phyloP scores from a whole-genome alignment of 176 grass and related monocot species.

The Calamus simplicifolius region DNA sequence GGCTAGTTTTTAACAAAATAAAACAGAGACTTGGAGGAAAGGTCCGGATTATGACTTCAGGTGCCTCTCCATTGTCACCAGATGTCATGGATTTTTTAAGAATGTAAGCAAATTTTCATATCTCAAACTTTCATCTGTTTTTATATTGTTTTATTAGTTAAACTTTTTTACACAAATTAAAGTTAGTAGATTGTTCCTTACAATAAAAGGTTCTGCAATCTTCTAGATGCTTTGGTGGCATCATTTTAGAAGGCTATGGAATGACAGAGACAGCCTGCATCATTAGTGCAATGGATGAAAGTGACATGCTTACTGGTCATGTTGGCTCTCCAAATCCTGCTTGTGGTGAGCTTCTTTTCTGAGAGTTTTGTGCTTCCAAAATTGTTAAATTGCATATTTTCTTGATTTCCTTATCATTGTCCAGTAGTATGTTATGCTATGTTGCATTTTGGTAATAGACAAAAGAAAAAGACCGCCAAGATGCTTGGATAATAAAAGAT shows the following conservation, averaged over 20 bases:
- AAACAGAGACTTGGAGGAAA: conserved; percentile 82
- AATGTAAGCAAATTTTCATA: conserved; percentile 56
- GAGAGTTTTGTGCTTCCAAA: too few relatives aligned
- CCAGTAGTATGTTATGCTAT: too few relatives aligned
- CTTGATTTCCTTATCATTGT: too few relatives aligned
- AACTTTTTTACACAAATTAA: too few relatives aligned
- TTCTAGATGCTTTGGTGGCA: conserved; percentile 74
- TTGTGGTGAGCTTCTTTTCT: conserved; percentile 48
- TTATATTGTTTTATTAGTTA: too few relatives aligned
- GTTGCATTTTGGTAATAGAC: too few relatives aligned
- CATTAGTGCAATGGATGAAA: conserved; percentile 55
- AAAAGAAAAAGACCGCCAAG: too few relatives aligned
- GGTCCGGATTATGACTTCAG: conserved; percentile 76
- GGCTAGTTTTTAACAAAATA: conserved; percentile 97
- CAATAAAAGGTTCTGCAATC: background rate
- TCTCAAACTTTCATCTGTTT: background rate
- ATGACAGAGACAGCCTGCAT: conserved; percentile 99
- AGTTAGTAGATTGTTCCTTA: too few relatives aligned
- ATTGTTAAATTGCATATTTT: too few relatives aligned
- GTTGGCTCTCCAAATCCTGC: conserved; percentile 86
- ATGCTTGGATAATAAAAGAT: too few relatives aligned
- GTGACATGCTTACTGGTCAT: conserved; percentile 70
- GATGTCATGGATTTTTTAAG: conserved; percentile 96
- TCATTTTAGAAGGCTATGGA: conserved; percentile 86
- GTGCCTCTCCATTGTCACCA: conserved; percentile 81